Conservation (phyloP, 441 rosid species). For the Brassica balearica region DNA sequence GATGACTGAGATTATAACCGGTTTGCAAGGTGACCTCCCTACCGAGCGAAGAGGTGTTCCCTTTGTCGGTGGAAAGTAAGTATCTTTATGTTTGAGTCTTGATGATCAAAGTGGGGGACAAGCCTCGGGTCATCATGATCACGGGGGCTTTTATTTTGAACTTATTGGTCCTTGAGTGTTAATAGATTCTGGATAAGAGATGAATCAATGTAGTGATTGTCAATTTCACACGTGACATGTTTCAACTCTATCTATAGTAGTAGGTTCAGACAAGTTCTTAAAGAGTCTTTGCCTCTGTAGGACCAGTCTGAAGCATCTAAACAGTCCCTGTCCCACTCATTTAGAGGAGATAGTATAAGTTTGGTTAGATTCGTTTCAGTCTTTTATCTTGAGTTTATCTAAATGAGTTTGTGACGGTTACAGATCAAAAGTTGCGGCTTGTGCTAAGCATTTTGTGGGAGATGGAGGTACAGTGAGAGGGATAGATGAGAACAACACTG, state of each 20-base stretch:
- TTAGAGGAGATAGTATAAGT: background rate
- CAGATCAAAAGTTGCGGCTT: conserved; percentile 64
- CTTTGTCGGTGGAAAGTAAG: conserved; percentile 74
- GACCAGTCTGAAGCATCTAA: conserved; percentile 24
- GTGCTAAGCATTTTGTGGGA: conserved; percentile 83
- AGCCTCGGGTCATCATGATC: too few species aligned
- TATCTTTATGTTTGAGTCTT: background rate
- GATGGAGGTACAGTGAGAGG: conserved; percentile 89
- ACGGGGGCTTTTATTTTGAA: too few species aligned
- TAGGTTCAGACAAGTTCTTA: conserved; percentile 20
- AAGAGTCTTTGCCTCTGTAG: conserved; percentile 36
- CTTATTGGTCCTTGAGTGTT: too few species aligned
- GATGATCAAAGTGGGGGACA: too few species aligned
- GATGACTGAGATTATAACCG: conserved; percentile 68
- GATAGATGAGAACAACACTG: conserved; percentile 85
- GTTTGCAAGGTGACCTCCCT: conserved; percentile 81
- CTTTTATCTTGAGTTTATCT: background rate
- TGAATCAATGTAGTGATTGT: too few species aligned
- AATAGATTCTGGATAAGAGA: too few species aligned
- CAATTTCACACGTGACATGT: conserved; percentile 22
- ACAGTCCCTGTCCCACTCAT: conserved; percentile 22
- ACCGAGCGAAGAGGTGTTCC: conserved; percentile 62
- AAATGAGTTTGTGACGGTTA: conserved; percentile 6
- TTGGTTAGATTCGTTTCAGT: conserved; percentile 11
- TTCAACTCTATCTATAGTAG: background rate